A percentile compares a stretch with the other conserved stretches of the same genome.
phyloP scores from a whole-genome alignment of 108 stramenopile species.

The Bacterosira constricta region DNA sequence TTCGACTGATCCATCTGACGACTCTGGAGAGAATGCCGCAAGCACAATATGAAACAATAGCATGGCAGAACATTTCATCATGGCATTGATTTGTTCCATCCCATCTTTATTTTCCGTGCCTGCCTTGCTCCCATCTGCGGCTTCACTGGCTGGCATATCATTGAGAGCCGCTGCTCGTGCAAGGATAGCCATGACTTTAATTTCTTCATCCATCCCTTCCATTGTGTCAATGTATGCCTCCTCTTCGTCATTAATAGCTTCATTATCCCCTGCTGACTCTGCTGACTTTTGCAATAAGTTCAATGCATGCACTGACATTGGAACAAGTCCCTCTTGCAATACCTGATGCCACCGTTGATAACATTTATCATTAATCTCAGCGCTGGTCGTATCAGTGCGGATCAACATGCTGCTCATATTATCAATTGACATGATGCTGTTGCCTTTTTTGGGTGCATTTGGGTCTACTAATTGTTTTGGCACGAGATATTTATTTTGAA shows the following conservation, averaged over 20 bases:
- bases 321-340: conserved; percentile 41
- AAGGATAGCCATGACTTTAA: conserved; percentile 52
- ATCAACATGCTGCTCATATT: conserved; percentile 5
- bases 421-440: background rate
- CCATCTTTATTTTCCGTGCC: conserved; percentile 1
- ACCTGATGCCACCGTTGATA: conserved; percentile 45
- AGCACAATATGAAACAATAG: conserved; percentile 50
- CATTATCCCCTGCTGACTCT: background rate
- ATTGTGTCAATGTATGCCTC: conserved; percentile 42
- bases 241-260: conserved; percentile 27
- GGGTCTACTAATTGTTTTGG: background rate
- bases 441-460: background rate
- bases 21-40: conserved; percentile 33
- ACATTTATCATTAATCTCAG: conserved; percentile 29
- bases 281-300: conserved; percentile 22
- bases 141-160: background rate
- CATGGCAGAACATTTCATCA: conserved; percentile 51
- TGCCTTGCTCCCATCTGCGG: background rate
- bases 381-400: conserved; percentile 5
- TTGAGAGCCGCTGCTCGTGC: conserved; percentile 36
- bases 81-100: conserved; percentile 48
- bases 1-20: too few relatives aligned
- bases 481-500: conserved; percentile 42
- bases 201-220: conserved; percentile 47
- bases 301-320: conserved; percentile 33